A percentile compares a stretch with the other conserved stretches of the same genome.
These are phyloP conservation scores for Beauveria australis DNA, from an alignment of 2,329 filamentous ascomycete species.

Conservation along the genomic window DNA sequence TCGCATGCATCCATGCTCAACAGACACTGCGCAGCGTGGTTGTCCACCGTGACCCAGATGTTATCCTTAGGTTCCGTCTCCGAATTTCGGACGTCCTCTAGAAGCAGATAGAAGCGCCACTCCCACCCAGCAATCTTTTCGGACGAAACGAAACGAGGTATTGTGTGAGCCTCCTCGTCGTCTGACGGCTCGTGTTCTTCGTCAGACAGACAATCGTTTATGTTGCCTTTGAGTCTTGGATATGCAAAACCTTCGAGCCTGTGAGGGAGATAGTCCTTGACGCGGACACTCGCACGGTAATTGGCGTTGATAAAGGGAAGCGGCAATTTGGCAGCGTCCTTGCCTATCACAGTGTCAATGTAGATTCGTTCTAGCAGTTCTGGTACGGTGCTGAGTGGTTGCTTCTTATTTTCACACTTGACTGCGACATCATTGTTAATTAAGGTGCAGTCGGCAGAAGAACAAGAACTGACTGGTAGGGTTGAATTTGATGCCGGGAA, in stretches of 20 bases:
- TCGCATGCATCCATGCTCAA: conserved; percentile 39
- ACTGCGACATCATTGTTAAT: conserved; percentile 26
- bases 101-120: conserved; percentile 73
- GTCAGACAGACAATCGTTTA: conserved; percentile 41
- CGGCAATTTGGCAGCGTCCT: conserved; percentile 25
- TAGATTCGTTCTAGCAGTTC: conserved; percentile 31
- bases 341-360: conserved; percentile 36
- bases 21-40: conserved; percentile 41
- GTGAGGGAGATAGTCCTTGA: conserved; percentile 71
- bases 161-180: conserved; percentile 17
- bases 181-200: conserved; percentile 22
- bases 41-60: conserved; percentile 63
- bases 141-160: conserved; percentile 18
- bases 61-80: conserved; percentile 29
- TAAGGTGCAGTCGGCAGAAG: neutral
- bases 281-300: conserved; percentile 62
- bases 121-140: conserved; percentile 48
- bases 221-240: conserved; percentile 31
- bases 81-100: conserved; percentile 56
- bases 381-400: conserved; percentile 26
- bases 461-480: neutral
- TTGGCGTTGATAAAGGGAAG: conserved; percentile 69
- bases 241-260: conserved; percentile 63
- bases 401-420: conserved; percentile 36
- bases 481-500: neutral